These are phyloP conservation scores for Kingdonia uniflora DNA, from an alignment of 164 flowering plant genomes.

Conservation along the genomic window DNA sequence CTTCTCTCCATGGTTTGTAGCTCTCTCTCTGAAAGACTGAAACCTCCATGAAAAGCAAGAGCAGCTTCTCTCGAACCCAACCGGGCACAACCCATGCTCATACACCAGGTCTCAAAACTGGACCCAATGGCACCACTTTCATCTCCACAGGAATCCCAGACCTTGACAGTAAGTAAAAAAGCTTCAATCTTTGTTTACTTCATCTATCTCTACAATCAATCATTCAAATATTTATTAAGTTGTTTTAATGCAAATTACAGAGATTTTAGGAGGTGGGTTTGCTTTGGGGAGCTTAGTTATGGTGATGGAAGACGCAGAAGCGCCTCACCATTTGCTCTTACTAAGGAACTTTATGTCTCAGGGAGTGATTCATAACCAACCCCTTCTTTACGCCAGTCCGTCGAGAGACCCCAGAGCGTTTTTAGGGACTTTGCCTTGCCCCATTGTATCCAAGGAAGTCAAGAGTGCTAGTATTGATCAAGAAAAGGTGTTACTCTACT, in stretches of 20 bases:
- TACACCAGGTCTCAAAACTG: conserved; percentile 60
- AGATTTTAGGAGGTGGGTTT: conserved; percentile 92
- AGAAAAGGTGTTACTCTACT: conserved; percentile 41
- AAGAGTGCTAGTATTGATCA: conserved; percentile 27
- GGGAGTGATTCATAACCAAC: conserved; percentile 75
- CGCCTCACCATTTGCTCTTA: conserved; percentile 92
- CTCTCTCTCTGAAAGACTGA: no score
- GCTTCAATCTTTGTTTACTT: no score
- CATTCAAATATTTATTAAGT: background rate
- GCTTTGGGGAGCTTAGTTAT: conserved; percentile 70
- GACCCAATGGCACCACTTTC: conserved; percentile 62
- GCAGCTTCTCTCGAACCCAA: conserved; percentile 75
- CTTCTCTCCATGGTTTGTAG: no score
- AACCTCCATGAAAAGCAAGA: conserved; percentile 20
- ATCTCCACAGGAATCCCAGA: conserved; percentile 84
- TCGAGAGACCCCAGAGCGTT: conserved; percentile 67
- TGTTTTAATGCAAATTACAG: conserved; percentile 21
- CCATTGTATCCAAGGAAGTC: conserved; percentile 48
- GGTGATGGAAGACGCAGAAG: conserved; percentile 96
- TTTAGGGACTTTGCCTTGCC: conserved; percentile 84
- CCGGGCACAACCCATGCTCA: conserved; percentile 23
- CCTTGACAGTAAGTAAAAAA: conserved; percentile 59
- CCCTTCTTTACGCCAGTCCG: conserved; percentile 81
- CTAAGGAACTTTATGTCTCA: conserved; percentile 94
- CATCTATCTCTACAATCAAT: no score